These are phyloP conservation scores for Geotrichum australiense DNA, from an alignment of 1,139 yeast genomes.

Conservation along the genomic window DNA sequence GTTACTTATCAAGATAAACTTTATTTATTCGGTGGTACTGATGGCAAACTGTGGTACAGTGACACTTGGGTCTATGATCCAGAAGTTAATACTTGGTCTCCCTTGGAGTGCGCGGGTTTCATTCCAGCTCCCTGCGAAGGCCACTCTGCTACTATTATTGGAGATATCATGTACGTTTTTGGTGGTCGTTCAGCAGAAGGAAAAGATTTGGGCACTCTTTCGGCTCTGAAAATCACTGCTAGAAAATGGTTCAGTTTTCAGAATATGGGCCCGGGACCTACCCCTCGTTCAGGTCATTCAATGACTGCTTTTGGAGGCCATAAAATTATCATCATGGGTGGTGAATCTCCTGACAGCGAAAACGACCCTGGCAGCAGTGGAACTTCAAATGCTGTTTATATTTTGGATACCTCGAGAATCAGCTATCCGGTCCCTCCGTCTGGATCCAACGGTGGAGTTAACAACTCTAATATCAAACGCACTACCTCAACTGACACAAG, in stretches of 20 bases:
- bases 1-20: slow-evolving; percentile 70
- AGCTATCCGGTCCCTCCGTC: slow-evolving; percentile 36
- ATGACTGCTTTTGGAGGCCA: slow-evolving; percentile 65
- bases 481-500: too few relatives aligned
- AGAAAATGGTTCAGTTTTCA: slow-evolving; percentile 67
- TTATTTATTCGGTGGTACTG: slow-evolving; percentile 89
- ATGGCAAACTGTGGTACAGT: slow-evolving; percentile 65
- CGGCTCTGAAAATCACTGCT: slow-evolving; percentile 66
- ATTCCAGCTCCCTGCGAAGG: slow-evolving; percentile 86
- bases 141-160: slow-evolving; percentile 77
- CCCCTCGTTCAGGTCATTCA: slow-evolving; percentile 92
- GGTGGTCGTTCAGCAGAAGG: slow-evolving; percentile 89
- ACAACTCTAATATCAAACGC: too few relatives aligned
- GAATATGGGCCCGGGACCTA: slow-evolving; percentile 55
- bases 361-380: slow-evolving; percentile 17
- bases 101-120: slow-evolving; percentile 46
- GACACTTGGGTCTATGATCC: slow-evolving; percentile 86
- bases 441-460: too few relatives aligned
- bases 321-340: slow-evolving; percentile 83
- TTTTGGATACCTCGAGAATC: slow-evolving; percentile 38
- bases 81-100: slow-evolving; percentile 54
- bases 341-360: slow-evolving; percentile 43
- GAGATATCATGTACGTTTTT: slow-evolving; percentile 72
- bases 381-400: slow-evolving; percentile 29
- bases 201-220: slow-evolving; percentile 57